Conservation (phyloP, 345 rosid genomes). For the Citrus unshiu region DNA sequence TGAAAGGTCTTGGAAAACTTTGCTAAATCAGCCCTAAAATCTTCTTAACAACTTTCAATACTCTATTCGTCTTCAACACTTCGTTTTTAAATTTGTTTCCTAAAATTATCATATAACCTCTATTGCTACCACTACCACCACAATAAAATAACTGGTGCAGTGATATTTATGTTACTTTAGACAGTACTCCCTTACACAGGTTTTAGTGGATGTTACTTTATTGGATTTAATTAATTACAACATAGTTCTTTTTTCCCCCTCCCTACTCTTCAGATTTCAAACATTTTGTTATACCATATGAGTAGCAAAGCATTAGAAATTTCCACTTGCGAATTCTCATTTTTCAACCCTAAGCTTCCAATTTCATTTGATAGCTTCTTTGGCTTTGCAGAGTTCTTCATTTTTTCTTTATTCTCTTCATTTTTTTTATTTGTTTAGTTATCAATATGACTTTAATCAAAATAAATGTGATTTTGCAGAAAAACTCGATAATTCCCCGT, state of each 20-base stretch:
- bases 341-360: neutral
- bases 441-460: neutral
- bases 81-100: neutral
- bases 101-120: neutral
- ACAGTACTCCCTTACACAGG: neutral
- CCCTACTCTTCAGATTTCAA: neutral
- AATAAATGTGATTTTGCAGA: neutral
- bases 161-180: neutral
- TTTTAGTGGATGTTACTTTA: neutral
- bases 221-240: neutral
- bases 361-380: neutral
- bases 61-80: neutral
- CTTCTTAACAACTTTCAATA: neutral
- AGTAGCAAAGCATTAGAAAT: neutral
- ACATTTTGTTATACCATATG: neutral
- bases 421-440: neutral
- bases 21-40: neutral
- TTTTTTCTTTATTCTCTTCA: neutral
- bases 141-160: neutral
- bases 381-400: neutral
- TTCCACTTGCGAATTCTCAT: neutral
- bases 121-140: neutral
- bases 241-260: neutral
- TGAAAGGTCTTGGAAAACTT: neutral
- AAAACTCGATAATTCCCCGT: neutral